Percentiles rank a stretch among this genome's conserved stretches.
Conservation (phyloP, 164 flowering plant species). For the Aristolochia fimbriata region DNA sequence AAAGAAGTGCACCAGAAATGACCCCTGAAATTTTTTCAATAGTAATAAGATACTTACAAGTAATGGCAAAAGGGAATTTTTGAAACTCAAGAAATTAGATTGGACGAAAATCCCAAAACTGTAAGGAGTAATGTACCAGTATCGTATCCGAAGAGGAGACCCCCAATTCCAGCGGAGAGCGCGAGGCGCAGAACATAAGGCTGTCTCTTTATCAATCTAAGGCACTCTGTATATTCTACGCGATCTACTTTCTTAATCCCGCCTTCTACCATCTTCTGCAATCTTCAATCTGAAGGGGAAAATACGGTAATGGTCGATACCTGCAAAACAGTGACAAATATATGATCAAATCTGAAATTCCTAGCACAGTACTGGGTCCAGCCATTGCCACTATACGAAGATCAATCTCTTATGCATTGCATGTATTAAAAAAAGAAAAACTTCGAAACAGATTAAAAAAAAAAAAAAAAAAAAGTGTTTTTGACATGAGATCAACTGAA, state of each 20-base stretch:
- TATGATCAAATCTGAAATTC: too few relatives aligned
- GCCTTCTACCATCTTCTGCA: constrained; percentile 35
- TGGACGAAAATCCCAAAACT: not conserved
- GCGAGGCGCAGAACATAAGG: constrained; percentile 78
- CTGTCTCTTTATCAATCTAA: constrained; percentile 33
- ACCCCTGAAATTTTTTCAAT: constrained; percentile 41
- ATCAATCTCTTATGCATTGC: too few relatives aligned
- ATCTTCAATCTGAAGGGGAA: not conserved
- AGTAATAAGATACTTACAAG: too few relatives aligned
- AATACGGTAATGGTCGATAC: too few relatives aligned
- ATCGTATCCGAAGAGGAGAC: constrained; percentile 90
- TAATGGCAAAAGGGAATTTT: too few relatives aligned
- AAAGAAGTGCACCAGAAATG: constrained; percentile 87
- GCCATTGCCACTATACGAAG: too few relatives aligned
- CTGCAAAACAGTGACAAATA: too few relatives aligned
- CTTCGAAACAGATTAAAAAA: too few relatives aligned
- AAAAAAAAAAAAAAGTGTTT: too few relatives aligned
- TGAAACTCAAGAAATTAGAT: not conserved
- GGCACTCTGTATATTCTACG: constrained; percentile 58
- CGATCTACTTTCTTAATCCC: constrained; percentile 29
- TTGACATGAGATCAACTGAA: too few relatives aligned
- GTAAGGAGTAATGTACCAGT: constrained; percentile 39
- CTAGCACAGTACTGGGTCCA: too few relatives aligned
- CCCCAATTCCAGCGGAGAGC: constrained; percentile 83
- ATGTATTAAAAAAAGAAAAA: too few relatives aligned